Conservation (phyloP, 2,329 filamentous ascomycete genomes). For the Dothiorella sarmentorum region DNA sequence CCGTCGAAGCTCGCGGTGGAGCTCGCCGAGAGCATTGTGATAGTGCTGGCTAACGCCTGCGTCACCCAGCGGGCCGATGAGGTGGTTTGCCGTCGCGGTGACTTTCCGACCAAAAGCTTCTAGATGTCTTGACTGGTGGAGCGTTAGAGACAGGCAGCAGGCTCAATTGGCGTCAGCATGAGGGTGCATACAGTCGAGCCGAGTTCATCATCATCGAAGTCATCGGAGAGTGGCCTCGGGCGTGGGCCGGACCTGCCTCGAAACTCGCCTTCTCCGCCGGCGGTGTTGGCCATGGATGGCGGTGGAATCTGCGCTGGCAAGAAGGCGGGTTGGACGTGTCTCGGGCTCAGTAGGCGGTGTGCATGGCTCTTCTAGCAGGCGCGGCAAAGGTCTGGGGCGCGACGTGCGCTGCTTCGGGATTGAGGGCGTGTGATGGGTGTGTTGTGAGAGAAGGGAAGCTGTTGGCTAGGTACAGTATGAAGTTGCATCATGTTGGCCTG, state of each 20-base stretch:
- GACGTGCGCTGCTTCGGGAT: not conserved
- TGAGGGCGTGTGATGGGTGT: not conserved
- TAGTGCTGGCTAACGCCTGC: conserved; percentile 64
- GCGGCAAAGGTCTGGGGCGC: not conserved
- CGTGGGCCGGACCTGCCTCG: conserved; percentile 28
- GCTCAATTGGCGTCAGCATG: not conserved
- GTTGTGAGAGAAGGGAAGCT: not conserved
- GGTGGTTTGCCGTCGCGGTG: conserved; percentile 84
- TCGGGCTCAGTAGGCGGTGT: conserved; percentile 4
- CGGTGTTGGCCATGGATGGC: conserved; percentile 28
- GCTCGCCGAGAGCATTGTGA: conserved; percentile 79
- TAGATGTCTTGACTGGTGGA: conserved; percentile 74
- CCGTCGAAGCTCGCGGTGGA: conserved; percentile 82
- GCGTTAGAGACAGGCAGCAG: not conserved
- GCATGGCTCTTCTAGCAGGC: conserved; percentile 1
- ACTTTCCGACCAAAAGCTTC: conserved; percentile 95
- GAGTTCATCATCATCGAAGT: conserved; percentile 7
- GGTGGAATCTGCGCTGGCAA: not conserved
- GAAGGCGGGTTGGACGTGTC: not conserved
- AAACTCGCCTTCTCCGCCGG: conserved; percentile 29
- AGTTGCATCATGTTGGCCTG: conserved; percentile 18
- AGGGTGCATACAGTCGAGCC: conserved; percentile 9
- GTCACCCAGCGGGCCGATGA: conserved; percentile 61
- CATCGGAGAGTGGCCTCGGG: conserved; percentile 8
- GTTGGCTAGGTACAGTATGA: not conserved